Evolutionary conservation across 2,329 filamentous ascomycete genomes (phyloP), one percentile per base, ranked within the genome.

Genomic region (Aspergillus tanneri): DNA sequence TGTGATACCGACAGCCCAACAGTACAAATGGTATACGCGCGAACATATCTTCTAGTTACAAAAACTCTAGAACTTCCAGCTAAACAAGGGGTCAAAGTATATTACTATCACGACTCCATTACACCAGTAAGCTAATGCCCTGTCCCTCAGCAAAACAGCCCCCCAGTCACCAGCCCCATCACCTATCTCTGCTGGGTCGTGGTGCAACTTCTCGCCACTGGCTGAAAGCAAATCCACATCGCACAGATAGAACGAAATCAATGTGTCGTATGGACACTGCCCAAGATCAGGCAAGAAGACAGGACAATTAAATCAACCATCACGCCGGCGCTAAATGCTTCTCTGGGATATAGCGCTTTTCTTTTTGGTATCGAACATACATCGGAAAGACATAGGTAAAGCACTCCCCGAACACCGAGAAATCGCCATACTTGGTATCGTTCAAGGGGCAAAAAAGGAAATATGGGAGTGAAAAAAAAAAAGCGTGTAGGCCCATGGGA

Each of bases 341-440:
- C 39, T 46, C 27, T 46, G 36, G 24, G 14, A 14, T 24, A 47
- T 19, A 45, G 37, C 47, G 19, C 44, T 42, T 35, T 21, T 28
- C 11, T 25, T 25, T 10, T 34, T 34, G 6, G 25, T 45, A 39
- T 40, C 27, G 25, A 41, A 16, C 34, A 44, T 16, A 47, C 23
- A 11, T 24, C 32, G 4, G 3, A 38, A n/a, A 18, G n/a, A 32
- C 12, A 16, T 25, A 19, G 18, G 25, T 28, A 39, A 30, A 27
- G 10, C 9, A 43, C 25, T 30, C 40, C 18, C 25, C 39, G 21
- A 30, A 40, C 21, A 38, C 28, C 43, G 43, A 35, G 34, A 36
- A 46, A 46, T 32, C 38, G 44, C 48, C 35, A 34, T 24, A 46
- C 37, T 30, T 49, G 56, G 50, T 58, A 55, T 57, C 54, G 39